A percentile compares a stretch with the other conserved stretches of the same genome.
Evolutionary conservation across 1,139 yeast genomes (phyloP).

Genomic region (Hyphopichia khmerensis): DNA sequence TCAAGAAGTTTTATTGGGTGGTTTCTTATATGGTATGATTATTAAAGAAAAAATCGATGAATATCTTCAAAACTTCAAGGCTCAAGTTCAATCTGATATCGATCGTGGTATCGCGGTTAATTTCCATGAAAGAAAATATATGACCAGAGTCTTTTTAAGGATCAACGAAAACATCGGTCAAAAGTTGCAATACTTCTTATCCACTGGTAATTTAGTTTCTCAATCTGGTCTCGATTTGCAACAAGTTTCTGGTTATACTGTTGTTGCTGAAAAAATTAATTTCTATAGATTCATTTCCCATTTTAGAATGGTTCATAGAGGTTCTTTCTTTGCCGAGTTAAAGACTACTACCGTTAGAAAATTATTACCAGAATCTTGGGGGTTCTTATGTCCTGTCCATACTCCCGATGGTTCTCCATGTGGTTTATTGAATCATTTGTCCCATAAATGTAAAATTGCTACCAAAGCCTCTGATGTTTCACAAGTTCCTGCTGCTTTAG

Average conservation of each 20-base stretch:
- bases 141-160: conserved; percentile 74
- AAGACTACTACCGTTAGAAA: conserved; percentile 97
- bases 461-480: conserved; percentile 78
- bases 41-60: conserved; percentile 95
- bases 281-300: conserved; percentile 95
- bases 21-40: conserved; percentile 95
- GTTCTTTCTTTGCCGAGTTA: conserved; percentile 97
- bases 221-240: conserved; percentile 97
- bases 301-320: conserved; percentile 99
- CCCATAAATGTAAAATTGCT: conserved; percentile 89
- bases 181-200: conserved; percentile 87
- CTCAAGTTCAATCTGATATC: conserved; percentile 78
- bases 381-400: conserved; percentile 97
- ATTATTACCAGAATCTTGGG: conserved; percentile 97
- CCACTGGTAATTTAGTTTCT: conserved; percentile 95
- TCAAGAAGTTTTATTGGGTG: conserved; percentile 95
- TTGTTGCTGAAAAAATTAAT: conserved; percentile 97
- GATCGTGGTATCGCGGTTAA: conserved; percentile 81
- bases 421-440: conserved; percentile 94
- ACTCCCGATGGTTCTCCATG: conserved; percentile 99
- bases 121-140: conserved; percentile 80
- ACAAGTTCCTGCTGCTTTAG: conserved; percentile 62
- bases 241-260: conserved; percentile 97
- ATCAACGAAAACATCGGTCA: conserved; percentile 93
- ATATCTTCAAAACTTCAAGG: conserved; percentile 68